Evolutionary conservation across 2,329 filamentous ascomycete species (phyloP).

Genomic region (Canariomyces notabilis): DNA sequence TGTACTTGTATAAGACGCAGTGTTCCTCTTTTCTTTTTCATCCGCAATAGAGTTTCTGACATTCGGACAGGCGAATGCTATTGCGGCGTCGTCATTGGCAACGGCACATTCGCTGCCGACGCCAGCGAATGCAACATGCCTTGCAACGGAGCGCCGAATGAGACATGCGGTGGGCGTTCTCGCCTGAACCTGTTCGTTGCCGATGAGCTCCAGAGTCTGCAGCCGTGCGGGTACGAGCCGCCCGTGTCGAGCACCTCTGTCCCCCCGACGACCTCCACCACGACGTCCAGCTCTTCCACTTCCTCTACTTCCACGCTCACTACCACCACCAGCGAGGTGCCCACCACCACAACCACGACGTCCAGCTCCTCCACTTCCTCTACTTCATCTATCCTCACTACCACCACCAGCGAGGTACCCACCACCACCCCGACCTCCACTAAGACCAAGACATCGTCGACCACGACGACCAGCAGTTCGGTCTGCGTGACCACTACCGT

Average conservation of each 20-base stretch:
- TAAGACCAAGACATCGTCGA: conserved; percentile 24
- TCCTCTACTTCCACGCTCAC: conserved; percentile 4
- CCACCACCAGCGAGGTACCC: conserved; percentile 9
- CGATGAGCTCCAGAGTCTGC: conserved; percentile 43
- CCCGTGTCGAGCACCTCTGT: conserved; percentile 16
- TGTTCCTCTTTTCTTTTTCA: neutral
- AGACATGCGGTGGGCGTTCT: conserved; percentile 40
- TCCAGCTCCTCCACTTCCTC: conserved; percentile 15
- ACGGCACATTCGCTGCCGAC: conserved; percentile 36
- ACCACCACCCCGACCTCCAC: conserved; percentile 19
- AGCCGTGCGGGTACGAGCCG: conserved; percentile 43
- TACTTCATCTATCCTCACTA: conserved; percentile 14
- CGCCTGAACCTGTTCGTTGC: conserved; percentile 44
- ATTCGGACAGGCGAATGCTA: conserved; percentile 37
- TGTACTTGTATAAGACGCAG: neutral
- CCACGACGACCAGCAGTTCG: conserved; percentile 34
- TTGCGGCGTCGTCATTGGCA: conserved; percentile 50
- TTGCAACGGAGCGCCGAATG: conserved; percentile 44
- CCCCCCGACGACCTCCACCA: conserved; percentile 10
- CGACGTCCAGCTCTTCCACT: conserved; percentile 10
- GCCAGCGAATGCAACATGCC: conserved; percentile 42
- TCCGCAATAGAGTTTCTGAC: neutral
- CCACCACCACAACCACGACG: conserved; percentile 10
- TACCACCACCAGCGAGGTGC: conserved; percentile 18
- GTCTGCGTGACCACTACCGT: conserved; percentile 45